Evolutionary conservation across 208 protist species (phyloP), one percentile per base, ranked within the genome.

Genomic region (Phytomonas serpens): DNA sequence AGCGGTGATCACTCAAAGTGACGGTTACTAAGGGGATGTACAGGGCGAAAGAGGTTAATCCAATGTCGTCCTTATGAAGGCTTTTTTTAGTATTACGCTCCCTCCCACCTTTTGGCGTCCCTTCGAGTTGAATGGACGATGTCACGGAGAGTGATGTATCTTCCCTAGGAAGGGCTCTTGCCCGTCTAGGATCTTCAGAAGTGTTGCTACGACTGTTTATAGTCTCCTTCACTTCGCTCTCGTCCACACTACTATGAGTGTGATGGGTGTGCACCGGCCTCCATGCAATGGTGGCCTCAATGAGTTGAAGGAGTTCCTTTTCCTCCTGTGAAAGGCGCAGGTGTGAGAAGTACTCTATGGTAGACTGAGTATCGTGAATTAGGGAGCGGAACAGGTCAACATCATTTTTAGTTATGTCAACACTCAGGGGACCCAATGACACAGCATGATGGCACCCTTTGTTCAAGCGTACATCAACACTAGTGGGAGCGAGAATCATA

Each of bases 1-100:
- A 88, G 36, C 82, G 83, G 30, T 86, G 69, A 68, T 88, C 85
- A 52, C 87, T 88, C 16, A 93, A 37, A 34, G 81, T 88, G 30
- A 89, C 38, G 64, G 87, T 80, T n/a, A 84, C 64, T 11, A 78
- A 42, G 10, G 84, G 75, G 10, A 80, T 74, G 42, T 83, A 82
- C 16, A 82, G 63, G 7, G 72, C 77, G 34, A 85, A 72, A 0
- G 81, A 84, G 72, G 40, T 47, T 19, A 47, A 47, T 47, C 14
- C 40, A 47, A 47, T 47, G 16, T 19, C 40, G 14, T 47, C 40
- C 7, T 10, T 11, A 23, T 47, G 40, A 47, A 47, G 13, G 3
- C 40, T 11, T 47, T 47, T 11, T 11, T 11, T 47, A 47, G 13
- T 19, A 47, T 47, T 47, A 47, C 13, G 14, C 16, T 3, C 16